phyloP scores from a whole-genome alignment of 345 rosid genomes.

The Acer campestre region DNA sequence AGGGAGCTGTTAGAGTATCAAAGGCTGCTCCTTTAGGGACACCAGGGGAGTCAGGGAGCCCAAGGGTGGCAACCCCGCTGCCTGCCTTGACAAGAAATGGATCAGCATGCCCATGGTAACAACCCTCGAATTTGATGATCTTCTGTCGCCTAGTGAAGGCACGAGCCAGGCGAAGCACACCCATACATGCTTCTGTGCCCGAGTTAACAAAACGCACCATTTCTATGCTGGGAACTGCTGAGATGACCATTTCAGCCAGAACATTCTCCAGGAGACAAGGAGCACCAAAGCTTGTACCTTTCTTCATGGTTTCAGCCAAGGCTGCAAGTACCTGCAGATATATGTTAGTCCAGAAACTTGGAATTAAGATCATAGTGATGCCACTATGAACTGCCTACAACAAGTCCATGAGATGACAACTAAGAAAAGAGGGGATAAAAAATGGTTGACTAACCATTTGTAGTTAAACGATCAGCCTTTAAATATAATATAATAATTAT shows the following conservation, averaged over 20 bases:
- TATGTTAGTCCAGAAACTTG: slow-evolving; percentile 2
- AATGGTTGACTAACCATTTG: background rate
- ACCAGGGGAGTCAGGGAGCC: slow-evolving; percentile 94
- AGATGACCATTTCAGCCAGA: slow-evolving; percentile 85
- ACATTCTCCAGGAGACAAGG: slow-evolving; percentile 94
- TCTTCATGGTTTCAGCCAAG: slow-evolving; percentile 86
- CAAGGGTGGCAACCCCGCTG: slow-evolving; percentile 94
- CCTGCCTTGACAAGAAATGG: slow-evolving; percentile 96
- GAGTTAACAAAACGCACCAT: slow-evolving; percentile 96
- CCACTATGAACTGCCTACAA: background rate
- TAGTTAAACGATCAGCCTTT: background rate
- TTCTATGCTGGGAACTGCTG: slow-evolving; percentile 93
- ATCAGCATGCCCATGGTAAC: slow-evolving; percentile 97
- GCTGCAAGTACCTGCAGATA: slow-evolving; percentile 76
- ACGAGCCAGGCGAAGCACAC: slow-evolving; percentile 90
- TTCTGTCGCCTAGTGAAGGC: slow-evolving; percentile 75
- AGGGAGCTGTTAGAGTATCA: slow-evolving; percentile 79
- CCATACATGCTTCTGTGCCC: slow-evolving; percentile 98
- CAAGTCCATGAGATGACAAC: background rate
- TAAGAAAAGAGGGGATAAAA: background rate
- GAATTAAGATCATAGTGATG: background rate
- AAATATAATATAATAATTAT: background rate
- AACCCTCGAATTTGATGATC: slow-evolving; percentile 90
- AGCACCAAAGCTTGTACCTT: slow-evolving; percentile 99
- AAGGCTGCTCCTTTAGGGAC: slow-evolving; percentile 84